Conservation (phyloP, 2,329 filamentous ascomycete species). For the Huntiella abstrusa region DNA sequence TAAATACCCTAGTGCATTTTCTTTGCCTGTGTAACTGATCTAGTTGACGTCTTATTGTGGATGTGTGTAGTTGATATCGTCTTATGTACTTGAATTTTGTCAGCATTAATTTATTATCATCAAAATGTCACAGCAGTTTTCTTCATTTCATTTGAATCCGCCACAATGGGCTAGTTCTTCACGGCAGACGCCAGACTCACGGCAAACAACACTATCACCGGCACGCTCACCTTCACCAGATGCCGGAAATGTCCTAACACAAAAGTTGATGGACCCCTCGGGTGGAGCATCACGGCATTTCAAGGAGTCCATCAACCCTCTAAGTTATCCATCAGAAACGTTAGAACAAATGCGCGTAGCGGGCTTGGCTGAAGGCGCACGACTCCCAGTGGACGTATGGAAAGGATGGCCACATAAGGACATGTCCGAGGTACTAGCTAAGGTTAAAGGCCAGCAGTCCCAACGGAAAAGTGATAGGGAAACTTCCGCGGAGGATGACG, state of each 20-base stretch:
- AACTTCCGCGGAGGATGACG: neutral
- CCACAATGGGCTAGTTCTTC: constrained; percentile 8
- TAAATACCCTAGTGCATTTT: neutral
- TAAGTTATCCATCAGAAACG: constrained; percentile 28
- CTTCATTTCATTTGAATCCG: constrained; percentile 2
- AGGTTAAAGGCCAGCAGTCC: neutral
- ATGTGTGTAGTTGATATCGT: neutral
- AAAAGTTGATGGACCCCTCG: neutral
- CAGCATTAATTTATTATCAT: neutral
- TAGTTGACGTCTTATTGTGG: neutral
- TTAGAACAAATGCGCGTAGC: constrained; percentile 29
- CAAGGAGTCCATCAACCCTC: constrained; percentile 25
- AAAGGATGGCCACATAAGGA: constrained; percentile 27
- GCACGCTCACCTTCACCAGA: neutral
- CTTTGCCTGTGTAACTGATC: neutral
- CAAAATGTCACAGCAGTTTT: neutral
- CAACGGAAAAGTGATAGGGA: neutral
- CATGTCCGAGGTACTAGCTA: neutral
- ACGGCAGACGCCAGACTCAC: too few species aligned
- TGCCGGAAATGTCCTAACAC: neutral
- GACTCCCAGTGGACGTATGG: constrained; percentile 22
- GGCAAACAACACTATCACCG: neutral
- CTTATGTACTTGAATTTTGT: neutral
- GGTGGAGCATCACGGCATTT: constrained; percentile 6
- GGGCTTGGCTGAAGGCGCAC: constrained; percentile 26